A percentile compares a stretch with the other conserved stretches of the same genome.
Evolutionary conservation across 2,329 filamentous ascomycete genomes (phyloP).

Genomic region (Calonectria montana): DNA sequence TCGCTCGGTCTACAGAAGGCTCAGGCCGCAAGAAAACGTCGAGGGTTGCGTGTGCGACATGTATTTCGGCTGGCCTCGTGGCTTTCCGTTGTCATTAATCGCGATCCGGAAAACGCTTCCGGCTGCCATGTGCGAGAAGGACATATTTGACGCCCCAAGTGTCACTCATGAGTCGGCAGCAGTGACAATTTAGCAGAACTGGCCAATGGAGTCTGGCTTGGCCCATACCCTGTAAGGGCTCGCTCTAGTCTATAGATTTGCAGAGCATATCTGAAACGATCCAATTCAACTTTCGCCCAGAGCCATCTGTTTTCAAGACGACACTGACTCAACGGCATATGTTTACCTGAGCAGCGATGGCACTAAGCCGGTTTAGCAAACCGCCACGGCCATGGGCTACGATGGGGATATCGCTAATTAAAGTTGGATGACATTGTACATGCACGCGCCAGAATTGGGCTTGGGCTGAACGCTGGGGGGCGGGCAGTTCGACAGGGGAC

Average conservation of each 20-base stretch:
- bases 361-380: slow-evolving; percentile 20
- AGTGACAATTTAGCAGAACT: neutral
- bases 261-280: slow-evolving; percentile 22
- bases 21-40: slow-evolving; percentile 20
- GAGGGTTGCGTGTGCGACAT: neutral
- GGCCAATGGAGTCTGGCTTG: slow-evolving; percentile 10
- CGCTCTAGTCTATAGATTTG: slow-evolving; percentile 12
- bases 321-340: slow-evolving; percentile 15
- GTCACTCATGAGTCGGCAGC: neutral
- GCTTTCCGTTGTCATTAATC: neutral
- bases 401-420: slow-evolving; percentile 25
- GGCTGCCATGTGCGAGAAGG: neutral
- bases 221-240: slow-evolving; percentile 13
- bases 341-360: slow-evolving; percentile 8
- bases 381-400: slow-evolving; percentile 22
- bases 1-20: slow-evolving; percentile 1
- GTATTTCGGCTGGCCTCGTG: neutral
- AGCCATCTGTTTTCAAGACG: neutral
- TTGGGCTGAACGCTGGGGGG: neutral
- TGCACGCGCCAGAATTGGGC: slow-evolving; percentile 13
- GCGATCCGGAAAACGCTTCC: neutral
- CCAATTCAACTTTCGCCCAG: slow-evolving; percentile 13
- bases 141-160: slow-evolving; percentile 9
- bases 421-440: slow-evolving; percentile 26
- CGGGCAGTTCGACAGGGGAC: slow-evolving; percentile 1